phyloP scores from a whole-genome alignment of 352 stramenopile species.

The Phytophthora tubulina region DNA sequence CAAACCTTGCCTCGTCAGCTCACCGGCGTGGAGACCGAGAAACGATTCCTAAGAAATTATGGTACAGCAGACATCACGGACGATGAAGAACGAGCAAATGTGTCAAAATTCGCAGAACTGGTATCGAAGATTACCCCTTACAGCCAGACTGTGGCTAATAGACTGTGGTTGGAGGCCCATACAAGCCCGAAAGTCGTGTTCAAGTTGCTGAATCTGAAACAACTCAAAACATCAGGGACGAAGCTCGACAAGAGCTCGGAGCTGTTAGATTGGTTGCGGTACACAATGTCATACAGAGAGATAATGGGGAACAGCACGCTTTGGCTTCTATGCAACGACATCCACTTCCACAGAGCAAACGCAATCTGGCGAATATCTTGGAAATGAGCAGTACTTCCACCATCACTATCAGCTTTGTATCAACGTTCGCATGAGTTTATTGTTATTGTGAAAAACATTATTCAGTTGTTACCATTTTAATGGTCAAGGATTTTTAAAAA shows the following conservation, averaged over 20 bases:
- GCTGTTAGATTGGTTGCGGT: constrained; percentile 18
- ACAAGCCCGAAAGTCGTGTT: constrained; percentile 12
- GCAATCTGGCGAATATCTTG: no score
- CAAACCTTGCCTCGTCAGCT: no score
- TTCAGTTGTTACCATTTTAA: no score
- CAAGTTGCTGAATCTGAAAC: constrained; percentile 3
- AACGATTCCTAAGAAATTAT: neutral
- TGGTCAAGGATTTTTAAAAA: no score
- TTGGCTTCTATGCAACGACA: no score
- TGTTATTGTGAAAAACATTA: no score
- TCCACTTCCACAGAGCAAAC: no score
- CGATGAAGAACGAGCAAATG: neutral
- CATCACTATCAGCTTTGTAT: no score
- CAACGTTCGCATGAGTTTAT: no score
- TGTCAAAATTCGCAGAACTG: neutral
- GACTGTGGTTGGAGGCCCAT: neutral
- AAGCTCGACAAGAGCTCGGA: constrained; percentile 7
- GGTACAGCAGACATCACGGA: no score
- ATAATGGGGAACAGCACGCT: neutral
- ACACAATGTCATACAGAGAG: constrained; percentile 4
- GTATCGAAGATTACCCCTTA: neutral
- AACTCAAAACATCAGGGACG: neutral
- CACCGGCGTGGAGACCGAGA: neutral
- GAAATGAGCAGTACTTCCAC: no score
- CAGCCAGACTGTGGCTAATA: neutral